Conservation (phyloP, 768 basidiomycete genomes). For the Hericium rajendrae region DNA sequence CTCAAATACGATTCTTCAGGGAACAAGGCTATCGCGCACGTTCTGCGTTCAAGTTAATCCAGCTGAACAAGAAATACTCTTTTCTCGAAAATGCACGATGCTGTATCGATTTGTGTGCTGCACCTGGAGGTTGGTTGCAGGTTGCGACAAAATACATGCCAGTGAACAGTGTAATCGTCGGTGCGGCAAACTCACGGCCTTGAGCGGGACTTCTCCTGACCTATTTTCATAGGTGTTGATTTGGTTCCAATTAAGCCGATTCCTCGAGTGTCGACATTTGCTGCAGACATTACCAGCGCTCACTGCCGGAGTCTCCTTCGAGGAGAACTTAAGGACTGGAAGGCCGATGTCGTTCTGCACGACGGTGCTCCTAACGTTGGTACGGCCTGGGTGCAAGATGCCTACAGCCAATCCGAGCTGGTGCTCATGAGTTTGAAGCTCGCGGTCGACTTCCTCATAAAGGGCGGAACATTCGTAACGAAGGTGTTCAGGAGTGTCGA, state of each 20-base stretch:
- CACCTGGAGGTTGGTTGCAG: conserved; percentile 98
- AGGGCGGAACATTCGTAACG: conserved; percentile 93
- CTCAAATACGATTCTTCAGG: conserved; percentile 31
- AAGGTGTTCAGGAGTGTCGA: conserved; percentile 98
- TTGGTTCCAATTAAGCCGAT: conserved; percentile 94
- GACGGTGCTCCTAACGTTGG: conserved; percentile 99
- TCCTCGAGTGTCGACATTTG: conserved; percentile 84
- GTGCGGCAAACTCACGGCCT: conserved; percentile 35
- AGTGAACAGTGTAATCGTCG: conserved; percentile 81
- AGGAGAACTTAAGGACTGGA: conserved; percentile 93
- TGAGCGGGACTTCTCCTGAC: neutral
- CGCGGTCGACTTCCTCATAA: conserved; percentile 86
- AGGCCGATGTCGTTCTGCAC: conserved; percentile 95
- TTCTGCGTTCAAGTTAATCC: conserved; percentile 98
- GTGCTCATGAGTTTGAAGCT: conserved; percentile 93
- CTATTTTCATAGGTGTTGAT: conserved; percentile 63
- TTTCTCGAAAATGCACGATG: conserved; percentile 86
- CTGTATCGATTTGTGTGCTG: conserved; percentile 96
- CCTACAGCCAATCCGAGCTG: conserved; percentile 93
- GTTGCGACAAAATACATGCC: conserved; percentile 99
- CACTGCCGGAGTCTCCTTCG: conserved; percentile 84
- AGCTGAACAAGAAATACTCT: conserved; percentile 95
- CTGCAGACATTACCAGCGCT: conserved; percentile 88
- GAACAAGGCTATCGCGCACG: conserved; percentile 99
- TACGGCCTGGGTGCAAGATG: conserved; percentile 98